These are phyloP conservation scores for Sordariomycetes sp. DNA, from an alignment of 2,329 filamentous ascomycete species.

Conservation along the genomic window DNA sequence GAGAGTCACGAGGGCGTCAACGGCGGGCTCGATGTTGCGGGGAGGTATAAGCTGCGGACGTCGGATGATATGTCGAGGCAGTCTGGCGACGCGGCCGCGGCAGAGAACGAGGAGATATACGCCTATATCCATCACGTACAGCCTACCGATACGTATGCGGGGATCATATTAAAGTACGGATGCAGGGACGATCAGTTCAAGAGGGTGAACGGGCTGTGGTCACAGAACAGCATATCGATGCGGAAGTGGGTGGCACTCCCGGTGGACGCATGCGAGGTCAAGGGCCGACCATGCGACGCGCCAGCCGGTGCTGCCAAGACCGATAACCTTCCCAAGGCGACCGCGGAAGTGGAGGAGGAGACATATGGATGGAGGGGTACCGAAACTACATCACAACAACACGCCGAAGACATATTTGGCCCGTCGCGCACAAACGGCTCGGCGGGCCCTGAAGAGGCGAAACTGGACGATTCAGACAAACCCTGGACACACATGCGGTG, in stretches of 20 bases:
- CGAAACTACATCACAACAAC: slow-evolving; percentile 8
- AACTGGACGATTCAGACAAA: slow-evolving; percentile 37
- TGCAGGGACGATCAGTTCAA: slow-evolving; percentile 75
- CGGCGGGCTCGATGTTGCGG: slow-evolving; percentile 42
- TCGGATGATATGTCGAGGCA: slow-evolving; percentile 47
- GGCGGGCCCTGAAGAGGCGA: slow-evolving; percentile 21
- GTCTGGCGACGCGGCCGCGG: slow-evolving; percentile 30
- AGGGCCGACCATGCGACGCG: slow-evolving; percentile 57
- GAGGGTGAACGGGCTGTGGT: slow-evolving; percentile 89
- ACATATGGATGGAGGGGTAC: slow-evolving; percentile 3
- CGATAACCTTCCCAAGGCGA: slow-evolving; percentile 40
- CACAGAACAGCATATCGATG: slow-evolving; percentile 79
- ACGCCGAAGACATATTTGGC: slow-evolving; percentile 31
- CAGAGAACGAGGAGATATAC: slow-evolving; percentile 62
- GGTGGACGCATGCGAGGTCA: slow-evolving; percentile 79
- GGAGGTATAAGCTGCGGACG: slow-evolving; percentile 53
- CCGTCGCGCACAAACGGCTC: slow-evolving; percentile 17
- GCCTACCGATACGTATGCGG: slow-evolving; percentile 77
- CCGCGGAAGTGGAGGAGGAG: slow-evolving; percentile 23
- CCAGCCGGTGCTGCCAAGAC: slow-evolving; percentile 27
- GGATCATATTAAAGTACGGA: slow-evolving; percentile 81
- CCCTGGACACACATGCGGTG: slow-evolving; percentile 84
- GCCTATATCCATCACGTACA: slow-evolving; percentile 86
- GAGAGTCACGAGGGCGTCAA: slow-evolving; percentile 52
- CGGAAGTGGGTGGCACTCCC: slow-evolving; percentile 74